These are phyloP conservation scores for Dorcoceras hygrometricum DNA, from an alignment of 257 asterid species.

Conservation along the genomic window DNA sequence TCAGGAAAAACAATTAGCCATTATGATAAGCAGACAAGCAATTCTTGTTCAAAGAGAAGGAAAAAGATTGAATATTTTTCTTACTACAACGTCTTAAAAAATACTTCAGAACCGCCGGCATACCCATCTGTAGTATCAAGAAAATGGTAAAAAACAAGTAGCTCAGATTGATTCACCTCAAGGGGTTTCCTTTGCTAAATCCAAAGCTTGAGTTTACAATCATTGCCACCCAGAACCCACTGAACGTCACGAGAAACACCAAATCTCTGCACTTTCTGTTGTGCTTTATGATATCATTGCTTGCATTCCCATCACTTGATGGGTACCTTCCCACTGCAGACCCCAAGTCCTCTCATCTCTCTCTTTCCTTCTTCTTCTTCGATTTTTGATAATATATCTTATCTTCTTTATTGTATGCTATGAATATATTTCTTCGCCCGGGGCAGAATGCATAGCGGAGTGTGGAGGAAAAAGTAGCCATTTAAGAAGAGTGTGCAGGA, in stretches of 20 bases:
- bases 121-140: slow-evolving; percentile 22
- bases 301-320: slow-evolving; percentile 58
- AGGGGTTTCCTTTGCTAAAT: slow-evolving; percentile 90
- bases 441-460: no score
- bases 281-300: slow-evolving; percentile 72
- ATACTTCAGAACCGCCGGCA: slow-evolving; percentile 35
- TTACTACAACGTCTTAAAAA: slow-evolving; percentile 20
- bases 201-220: slow-evolving; percentile 98
- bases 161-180: slow-evolving; percentile 51
- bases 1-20: slow-evolving; percentile 2
- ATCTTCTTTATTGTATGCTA: no score
- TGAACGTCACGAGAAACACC: slow-evolving; percentile 68
- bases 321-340: slow-evolving; percentile 84
- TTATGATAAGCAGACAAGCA: slow-evolving; percentile 24
- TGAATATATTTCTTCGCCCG: no score
- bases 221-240: slow-evolving; percentile 97
- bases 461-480: no score
- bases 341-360: slow-evolving; percentile 84
- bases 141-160: slow-evolving; percentile 26
- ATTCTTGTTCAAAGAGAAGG: slow-evolving; percentile 4
- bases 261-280: slow-evolving; percentile 96
- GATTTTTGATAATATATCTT: no score
- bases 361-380: background rate
- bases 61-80: slow-evolving; percentile 26
- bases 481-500: no score